These are phyloP conservation scores for Solanum hybrid DNA, from an alignment of 305 asterid species.

Conservation along the genomic window DNA sequence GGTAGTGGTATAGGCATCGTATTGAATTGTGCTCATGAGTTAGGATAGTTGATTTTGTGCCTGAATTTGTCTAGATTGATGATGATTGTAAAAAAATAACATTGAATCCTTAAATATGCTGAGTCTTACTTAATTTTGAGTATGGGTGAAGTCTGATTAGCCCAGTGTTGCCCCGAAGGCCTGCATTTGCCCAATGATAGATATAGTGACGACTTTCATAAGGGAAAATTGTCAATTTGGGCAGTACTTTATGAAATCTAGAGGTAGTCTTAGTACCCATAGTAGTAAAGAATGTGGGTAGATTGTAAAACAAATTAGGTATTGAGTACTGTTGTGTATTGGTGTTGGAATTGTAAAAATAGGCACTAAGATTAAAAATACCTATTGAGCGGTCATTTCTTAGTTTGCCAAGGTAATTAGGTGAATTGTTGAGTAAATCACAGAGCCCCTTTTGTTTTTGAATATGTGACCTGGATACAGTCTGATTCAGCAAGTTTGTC, in stretches of 20 bases:
- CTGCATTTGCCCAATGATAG: no score
- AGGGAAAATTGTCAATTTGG: no score
- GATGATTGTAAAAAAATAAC: no score
- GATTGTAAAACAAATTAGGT: neutral
- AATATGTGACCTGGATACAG: neutral
- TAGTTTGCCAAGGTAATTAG: neutral
- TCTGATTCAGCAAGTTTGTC: neutral
- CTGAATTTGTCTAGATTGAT: no score
- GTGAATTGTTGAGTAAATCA: neutral
- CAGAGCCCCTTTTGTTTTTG: neutral
- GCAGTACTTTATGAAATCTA: no score
- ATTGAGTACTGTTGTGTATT: neutral
- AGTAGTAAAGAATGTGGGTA: neutral
- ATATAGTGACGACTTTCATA: no score
- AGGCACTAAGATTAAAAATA: neutral
- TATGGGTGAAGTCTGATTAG: no score
- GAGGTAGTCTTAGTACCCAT: neutral
- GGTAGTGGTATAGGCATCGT: neutral
- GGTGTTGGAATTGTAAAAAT: neutral
- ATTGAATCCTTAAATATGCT: neutral
- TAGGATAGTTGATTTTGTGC: neutral
- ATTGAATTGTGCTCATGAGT: neutral
- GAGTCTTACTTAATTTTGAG: no score
- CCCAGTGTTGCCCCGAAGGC: no score
- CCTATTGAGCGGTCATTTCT: neutral